phyloP scores from a whole-genome alignment of 192 early-diverging fungal species.

The Paraglomus brasilianum region DNA sequence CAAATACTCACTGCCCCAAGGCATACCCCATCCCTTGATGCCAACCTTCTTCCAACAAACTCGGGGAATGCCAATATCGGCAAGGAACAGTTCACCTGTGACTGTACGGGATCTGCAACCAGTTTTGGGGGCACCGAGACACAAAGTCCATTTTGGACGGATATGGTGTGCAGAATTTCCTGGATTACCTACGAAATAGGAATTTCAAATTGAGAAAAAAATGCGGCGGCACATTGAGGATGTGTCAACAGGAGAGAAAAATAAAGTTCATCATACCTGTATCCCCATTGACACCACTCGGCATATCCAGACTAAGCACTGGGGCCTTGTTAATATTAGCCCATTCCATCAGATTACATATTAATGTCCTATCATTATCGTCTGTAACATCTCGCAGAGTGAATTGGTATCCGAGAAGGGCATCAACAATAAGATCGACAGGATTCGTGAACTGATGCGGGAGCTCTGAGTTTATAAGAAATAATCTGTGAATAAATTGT shows the following conservation, averaged over 20 bases:
- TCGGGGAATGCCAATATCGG: conserved; percentile 73
- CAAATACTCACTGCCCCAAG: conserved; percentile 62
- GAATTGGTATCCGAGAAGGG: conserved; percentile 60
- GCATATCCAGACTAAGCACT: conserved; percentile 66
- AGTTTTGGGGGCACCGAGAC: conserved; percentile 69
- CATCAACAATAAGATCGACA: conserved; percentile 75
- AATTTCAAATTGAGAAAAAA: not conserved
- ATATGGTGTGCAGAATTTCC: conserved; percentile 55
- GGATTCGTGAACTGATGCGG: conserved; percentile 53
- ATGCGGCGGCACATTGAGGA: not conserved
- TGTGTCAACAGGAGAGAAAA: not conserved
- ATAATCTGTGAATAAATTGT: not conserved
- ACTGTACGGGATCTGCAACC: conserved; percentile 57
- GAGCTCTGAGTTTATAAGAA: conserved; percentile 42
- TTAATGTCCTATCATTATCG: conserved; percentile 42
- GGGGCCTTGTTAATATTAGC: conserved; percentile 64
- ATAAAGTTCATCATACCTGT: conserved; percentile 38
- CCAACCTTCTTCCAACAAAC: conserved; percentile 58
- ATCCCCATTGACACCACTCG: conserved; percentile 61
- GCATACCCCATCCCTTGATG: conserved; percentile 52
- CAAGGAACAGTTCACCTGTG: conserved; percentile 72
- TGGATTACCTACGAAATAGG: conserved; percentile 45
- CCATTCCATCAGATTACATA: conserved; percentile 68
- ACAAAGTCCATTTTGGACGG: conserved; percentile 73
- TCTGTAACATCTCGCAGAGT: conserved; percentile 52